These are phyloP conservation scores for Beauveria australis DNA, from an alignment of 2,329 filamentous ascomycete species.

Conservation along the genomic window DNA sequence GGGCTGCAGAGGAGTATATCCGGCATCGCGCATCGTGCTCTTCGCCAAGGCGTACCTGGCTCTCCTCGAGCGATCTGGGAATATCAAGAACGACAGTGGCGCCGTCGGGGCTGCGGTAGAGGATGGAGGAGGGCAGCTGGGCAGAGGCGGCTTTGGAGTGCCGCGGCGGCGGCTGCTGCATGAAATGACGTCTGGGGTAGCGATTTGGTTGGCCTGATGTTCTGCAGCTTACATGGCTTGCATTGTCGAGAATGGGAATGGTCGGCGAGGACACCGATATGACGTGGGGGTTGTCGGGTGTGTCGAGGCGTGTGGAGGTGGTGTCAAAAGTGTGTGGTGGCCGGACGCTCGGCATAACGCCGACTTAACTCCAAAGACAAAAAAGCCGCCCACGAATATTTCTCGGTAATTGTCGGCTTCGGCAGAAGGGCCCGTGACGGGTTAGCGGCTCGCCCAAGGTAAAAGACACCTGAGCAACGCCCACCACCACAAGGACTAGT, in stretches of 20 bases:
- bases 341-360: constrained; percentile 5
- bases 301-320: background rate
- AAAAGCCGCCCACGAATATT: background rate
- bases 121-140: constrained; percentile 19
- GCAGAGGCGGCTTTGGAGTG: background rate
- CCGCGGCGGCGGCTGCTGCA: background rate
- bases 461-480: background rate
- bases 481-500: too few relatives aligned
- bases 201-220: background rate
- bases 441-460: background rate
- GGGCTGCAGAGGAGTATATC: constrained; percentile 38
- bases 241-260: background rate
- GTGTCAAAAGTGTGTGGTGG: background rate
- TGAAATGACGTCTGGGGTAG: background rate
- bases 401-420: constrained; percentile 11
- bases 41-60: constrained; percentile 43
- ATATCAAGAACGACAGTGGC: constrained; percentile 58
- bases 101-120: constrained; percentile 26
- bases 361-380: background rate
- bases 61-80: constrained; percentile 59
- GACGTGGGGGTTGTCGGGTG: too few relatives aligned
- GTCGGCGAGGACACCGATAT: constrained; percentile 1
- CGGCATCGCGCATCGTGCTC: constrained; percentile 21
- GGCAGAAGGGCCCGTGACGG: background rate
- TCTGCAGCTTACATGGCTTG: background rate